Evolutionary conservation across 768 basidiomycete genomes (phyloP).

Genomic region (Boletus barrowsii): DNA sequence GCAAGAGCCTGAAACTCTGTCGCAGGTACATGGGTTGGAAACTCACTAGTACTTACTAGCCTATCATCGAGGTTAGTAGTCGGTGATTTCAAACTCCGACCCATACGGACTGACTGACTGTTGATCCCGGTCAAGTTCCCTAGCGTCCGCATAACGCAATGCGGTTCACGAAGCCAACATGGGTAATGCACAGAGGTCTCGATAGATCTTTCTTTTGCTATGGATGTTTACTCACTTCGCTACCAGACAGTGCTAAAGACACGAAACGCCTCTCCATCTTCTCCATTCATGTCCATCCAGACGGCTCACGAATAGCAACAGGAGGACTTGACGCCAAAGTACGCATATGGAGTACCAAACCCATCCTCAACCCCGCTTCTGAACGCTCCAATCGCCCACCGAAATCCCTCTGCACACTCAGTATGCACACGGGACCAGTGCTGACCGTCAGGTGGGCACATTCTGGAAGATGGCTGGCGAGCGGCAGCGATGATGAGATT

Average conservation of each 20-base stretch:
- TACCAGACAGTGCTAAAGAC: slow-evolving; percentile 44
- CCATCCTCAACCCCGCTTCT: slow-evolving; percentile 76
- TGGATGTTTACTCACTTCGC: neutral
- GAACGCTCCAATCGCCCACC: slow-evolving; percentile 70
- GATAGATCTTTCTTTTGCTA: neutral
- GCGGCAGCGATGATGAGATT: slow-evolving; percentile 93
- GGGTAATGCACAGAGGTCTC: slow-evolving; percentile 77
- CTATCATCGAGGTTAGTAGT: too few relatives aligned
- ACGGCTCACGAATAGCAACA: slow-evolving; percentile 95
- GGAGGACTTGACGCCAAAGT: slow-evolving; percentile 95
- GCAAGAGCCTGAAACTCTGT: neutral
- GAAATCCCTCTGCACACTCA: slow-evolving; percentile 85
- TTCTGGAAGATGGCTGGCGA: slow-evolving; percentile 90
- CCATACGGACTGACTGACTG: too few relatives aligned
- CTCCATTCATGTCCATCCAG: slow-evolving; percentile 91
- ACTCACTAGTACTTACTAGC: too few relatives aligned
- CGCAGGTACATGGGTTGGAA: neutral
- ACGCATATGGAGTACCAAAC: slow-evolving; percentile 95
- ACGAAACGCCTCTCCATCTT: slow-evolving; percentile 81
- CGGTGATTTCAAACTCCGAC: too few relatives aligned
- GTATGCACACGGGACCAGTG: slow-evolving; percentile 93
- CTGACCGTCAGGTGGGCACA: slow-evolving; percentile 91
- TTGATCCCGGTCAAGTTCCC: too few relatives aligned
- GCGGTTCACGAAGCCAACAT: slow-evolving; percentile 87
- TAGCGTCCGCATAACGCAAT: slow-evolving; percentile 36